These are phyloP conservation scores for Sugiyamaella lignohabitans DNA, from an alignment of 805 yeast genomes.

Conservation along the genomic window DNA sequence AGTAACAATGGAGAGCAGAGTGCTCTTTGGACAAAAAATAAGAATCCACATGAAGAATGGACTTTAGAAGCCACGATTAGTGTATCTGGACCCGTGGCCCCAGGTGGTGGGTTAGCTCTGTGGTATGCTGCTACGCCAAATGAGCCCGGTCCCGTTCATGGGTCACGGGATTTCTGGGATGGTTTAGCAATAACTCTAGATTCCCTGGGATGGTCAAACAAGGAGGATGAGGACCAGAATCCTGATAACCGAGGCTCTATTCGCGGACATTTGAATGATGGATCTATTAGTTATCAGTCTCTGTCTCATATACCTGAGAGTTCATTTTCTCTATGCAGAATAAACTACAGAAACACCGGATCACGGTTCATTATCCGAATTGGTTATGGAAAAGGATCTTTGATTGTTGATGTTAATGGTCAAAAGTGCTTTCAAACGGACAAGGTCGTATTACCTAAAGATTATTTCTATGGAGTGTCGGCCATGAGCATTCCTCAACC, in stretches of 20 bases:
- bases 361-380: conserved; percentile 27
- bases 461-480: conserved; percentile 31
- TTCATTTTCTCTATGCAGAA: conserved; percentile 33
- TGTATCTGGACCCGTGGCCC: conserved; percentile 28
- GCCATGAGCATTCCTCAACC: conserved; percentile 24
- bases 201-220: conserved; percentile 22
- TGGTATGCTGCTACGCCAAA: conserved; percentile 31
- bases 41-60: conserved; percentile 31
- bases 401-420: conserved; percentile 34
- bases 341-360: conserved; percentile 33
- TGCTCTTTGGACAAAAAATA: conserved; percentile 29
- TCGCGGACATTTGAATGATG: conserved; percentile 38
- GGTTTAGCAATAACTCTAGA: conserved; percentile 37
- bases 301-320: conserved; percentile 24
- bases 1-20: neutral
- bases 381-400: conserved; percentile 28
- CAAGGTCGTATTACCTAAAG: conserved; percentile 30
- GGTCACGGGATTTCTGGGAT: conserved; percentile 35
- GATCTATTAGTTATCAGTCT: conserved; percentile 23
- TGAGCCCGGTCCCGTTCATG: conserved; percentile 32
- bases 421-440: conserved; percentile 32
- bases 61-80: conserved; percentile 29
- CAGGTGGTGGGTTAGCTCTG: conserved; percentile 34
- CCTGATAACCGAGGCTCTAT: conserved; percentile 24
- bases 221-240: conserved; percentile 11